Percentiles rank a stretch among this genome's conserved stretches.
These are phyloP conservation scores for Hyaloscypha finlandica DNA, from an alignment of 495 filamentous ascomycete species.

Conservation along the genomic window DNA sequence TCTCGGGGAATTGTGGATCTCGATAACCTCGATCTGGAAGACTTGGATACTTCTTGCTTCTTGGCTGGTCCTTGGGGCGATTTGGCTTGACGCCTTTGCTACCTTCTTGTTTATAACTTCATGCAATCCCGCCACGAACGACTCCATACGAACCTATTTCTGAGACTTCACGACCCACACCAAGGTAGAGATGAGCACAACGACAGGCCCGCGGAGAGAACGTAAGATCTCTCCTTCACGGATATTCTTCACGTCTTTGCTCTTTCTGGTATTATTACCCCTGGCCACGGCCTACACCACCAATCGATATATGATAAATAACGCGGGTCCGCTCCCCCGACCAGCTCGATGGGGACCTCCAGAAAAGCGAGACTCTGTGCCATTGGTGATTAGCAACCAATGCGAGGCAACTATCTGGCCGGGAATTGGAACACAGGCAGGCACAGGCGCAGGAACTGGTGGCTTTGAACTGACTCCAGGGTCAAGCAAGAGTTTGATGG, in stretches of 20 bases:
- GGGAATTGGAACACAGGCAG: constrained; percentile 66
- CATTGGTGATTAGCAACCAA: constrained; percentile 56
- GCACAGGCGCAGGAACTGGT: constrained; percentile 57
- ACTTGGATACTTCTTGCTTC: constrained; percentile 9
- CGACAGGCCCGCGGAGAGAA: constrained; percentile 6
- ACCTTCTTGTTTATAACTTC: constrained; percentile 2
- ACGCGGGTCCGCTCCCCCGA: constrained; percentile 19
- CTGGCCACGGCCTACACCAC: constrained; percentile 10
- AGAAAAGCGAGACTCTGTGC: constrained; percentile 24
- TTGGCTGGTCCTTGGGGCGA: constrained; percentile 4
- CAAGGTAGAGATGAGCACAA: constrained; percentile 1
- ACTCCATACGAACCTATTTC: not conserved
- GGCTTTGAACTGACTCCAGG: constrained; percentile 65
- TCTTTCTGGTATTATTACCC: constrained; percentile 14
- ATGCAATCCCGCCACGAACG: too few species aligned
- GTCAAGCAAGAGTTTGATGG: constrained; percentile 50
- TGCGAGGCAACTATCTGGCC: constrained; percentile 71
- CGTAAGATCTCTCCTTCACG: constrained; percentile 56
- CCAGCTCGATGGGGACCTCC: constrained; percentile 27
- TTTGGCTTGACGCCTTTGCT: not conserved
- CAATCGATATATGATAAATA: constrained; percentile 22
- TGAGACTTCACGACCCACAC: not conserved
- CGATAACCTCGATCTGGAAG: not conserved
- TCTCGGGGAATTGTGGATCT: not conserved
- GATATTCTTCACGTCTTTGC: constrained; percentile 71